A percentile compares a stretch with the other conserved stretches of the same genome.
Evolutionary conservation across 768 basidiomycete genomes (phyloP).

Genomic region (Galerina sulciceps): DNA sequence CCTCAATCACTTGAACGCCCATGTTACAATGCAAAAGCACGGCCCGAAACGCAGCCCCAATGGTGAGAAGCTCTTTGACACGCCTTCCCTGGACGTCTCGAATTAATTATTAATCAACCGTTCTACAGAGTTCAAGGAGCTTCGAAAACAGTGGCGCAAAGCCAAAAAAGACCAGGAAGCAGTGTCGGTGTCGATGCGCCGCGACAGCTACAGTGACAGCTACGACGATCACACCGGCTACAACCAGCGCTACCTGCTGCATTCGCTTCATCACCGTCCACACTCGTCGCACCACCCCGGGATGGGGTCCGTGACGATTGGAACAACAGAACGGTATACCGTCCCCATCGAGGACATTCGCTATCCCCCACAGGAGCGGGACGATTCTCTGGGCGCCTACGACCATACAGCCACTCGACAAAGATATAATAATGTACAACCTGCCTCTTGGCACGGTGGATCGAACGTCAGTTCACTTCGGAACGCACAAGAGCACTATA

Average conservation of each 20-base stretch:
- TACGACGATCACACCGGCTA: constrained; percentile 33
- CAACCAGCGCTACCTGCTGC: constrained; percentile 31
- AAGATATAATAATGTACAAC: constrained; percentile 31
- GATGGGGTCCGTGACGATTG: constrained; percentile 31
- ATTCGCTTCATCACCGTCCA: constrained; percentile 28
- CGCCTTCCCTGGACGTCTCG: not conserved
- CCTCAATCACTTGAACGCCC: constrained; percentile 95
- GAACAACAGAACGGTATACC: constrained; percentile 31
- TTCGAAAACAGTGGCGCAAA: constrained; percentile 95
- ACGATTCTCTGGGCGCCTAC: constrained; percentile 32
- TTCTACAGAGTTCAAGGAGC: constrained; percentile 91
- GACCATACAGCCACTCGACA: constrained; percentile 29
- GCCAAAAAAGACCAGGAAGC: constrained; percentile 77
- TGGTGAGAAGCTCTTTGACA: constrained; percentile 56
- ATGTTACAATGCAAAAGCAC: constrained; percentile 98
- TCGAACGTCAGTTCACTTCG: constrained; percentile 16
- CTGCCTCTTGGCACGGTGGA: constrained; percentile 40
- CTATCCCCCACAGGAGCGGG: constrained; percentile 34
- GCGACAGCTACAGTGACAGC: constrained; percentile 35
- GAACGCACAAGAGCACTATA: constrained; percentile 14
- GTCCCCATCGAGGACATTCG: constrained; percentile 35
- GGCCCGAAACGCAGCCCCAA: constrained; percentile 87
- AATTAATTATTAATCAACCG: constrained; percentile 16
- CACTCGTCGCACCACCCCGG: constrained; percentile 31
- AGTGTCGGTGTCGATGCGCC: constrained; percentile 33